Conservation (phyloP, 2,329 filamentous ascomycete species). For the Ilyonectria robusta region DNA sequence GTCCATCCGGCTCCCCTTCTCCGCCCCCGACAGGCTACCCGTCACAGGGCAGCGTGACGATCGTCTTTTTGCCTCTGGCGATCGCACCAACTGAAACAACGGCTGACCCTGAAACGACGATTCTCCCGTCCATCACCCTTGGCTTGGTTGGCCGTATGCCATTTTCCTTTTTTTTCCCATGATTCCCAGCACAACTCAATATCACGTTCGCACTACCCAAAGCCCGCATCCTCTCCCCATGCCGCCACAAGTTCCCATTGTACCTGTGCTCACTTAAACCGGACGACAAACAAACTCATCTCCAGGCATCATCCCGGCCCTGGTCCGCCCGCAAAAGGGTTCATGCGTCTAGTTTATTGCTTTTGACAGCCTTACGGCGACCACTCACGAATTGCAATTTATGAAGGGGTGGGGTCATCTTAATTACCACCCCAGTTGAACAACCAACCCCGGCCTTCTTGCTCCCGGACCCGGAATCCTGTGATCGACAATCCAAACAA, state of each 20-base stretch:
- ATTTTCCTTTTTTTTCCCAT: not conserved
- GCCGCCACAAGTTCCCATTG: not conserved
- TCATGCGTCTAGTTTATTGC: not conserved
- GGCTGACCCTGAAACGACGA: conserved; percentile 9
- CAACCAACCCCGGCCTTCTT: not conserved
- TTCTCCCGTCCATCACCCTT: not conserved
- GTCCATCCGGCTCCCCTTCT: not conserved
- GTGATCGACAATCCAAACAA: conserved; percentile 11
- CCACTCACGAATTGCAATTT: conserved; percentile 1
- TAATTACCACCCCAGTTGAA: conserved; percentile 2
- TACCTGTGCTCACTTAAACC: not conserved
- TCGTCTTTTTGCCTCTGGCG: conserved; percentile 14
- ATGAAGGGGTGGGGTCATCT: not conserved
- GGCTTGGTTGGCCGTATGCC: not conserved
- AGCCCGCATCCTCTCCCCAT: not conserved
- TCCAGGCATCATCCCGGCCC: not conserved
- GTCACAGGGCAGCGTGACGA: conserved; percentile 22
- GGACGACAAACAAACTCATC: not conserved
- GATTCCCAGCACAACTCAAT: not conserved
- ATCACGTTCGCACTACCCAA: not conserved
- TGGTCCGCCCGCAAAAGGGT: not conserved
- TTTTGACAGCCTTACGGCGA: not conserved
- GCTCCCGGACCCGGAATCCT: not conserved
- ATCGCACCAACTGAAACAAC: conserved; percentile 22
- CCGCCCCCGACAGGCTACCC: conserved; percentile 1